Evolutionary conservation across 805 yeast genomes (phyloP).

Genomic region (Maudiozyma serrabonitensis): DNA sequence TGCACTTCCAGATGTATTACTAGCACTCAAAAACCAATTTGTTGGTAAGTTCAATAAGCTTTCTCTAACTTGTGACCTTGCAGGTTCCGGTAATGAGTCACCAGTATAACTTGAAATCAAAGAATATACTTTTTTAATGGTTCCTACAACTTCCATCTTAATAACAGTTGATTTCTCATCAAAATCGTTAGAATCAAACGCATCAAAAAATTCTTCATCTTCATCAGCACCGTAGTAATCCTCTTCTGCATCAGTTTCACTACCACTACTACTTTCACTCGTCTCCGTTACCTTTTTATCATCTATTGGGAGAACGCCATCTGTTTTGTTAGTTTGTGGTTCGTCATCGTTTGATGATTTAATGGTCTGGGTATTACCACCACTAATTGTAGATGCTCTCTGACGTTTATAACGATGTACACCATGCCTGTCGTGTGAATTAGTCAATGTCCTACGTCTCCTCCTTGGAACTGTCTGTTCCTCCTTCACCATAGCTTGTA

Average conservation of each 20-base stretch:
- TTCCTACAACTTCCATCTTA: conserved; percentile 74
- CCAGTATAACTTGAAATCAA: conserved; percentile 82
- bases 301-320: not conserved
- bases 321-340: not conserved
- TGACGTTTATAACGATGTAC: not conserved
- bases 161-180: conserved; percentile 34
- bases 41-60: conserved; percentile 67
- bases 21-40: conserved; percentile 48
- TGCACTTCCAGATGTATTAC: conserved; percentile 5
- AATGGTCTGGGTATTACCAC: not conserved
- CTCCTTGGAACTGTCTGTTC: conserved; percentile 26
- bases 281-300: not conserved
- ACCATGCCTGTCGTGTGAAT: not conserved
- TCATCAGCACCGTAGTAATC: conserved; percentile 14
- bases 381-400: not conserved
- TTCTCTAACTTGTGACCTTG: conserved; percentile 71
- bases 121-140: conserved; percentile 80
- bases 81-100: conserved; percentile 63
- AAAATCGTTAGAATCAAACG: conserved; percentile 19
- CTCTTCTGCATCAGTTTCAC: conserved; percentile 2
- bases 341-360: not conserved
- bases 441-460: conserved; percentile 9
- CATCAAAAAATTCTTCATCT: conserved; percentile 28
- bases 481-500: conserved; percentile 48
- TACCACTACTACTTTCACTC: not conserved